Conservation (phyloP, 768 basidiomycete genomes). For the Boletus fagicola region DNA sequence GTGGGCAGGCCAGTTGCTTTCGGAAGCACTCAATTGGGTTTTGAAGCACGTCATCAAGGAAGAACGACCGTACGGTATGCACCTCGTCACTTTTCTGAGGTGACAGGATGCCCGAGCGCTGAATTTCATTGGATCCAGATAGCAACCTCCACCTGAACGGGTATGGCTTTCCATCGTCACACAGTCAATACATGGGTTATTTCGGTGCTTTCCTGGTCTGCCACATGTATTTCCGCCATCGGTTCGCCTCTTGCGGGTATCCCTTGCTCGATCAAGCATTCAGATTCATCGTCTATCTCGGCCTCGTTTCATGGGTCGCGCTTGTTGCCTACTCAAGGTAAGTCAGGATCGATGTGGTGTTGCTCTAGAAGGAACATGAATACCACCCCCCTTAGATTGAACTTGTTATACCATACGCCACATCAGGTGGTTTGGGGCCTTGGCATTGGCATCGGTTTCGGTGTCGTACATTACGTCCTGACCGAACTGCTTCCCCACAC, state of each 20-base stretch:
- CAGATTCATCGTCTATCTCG: constrained; percentile 46
- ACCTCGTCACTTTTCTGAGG: background rate
- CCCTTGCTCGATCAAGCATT: constrained; percentile 51
- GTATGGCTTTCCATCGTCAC: constrained; percentile 86
- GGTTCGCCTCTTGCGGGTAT: constrained; percentile 55
- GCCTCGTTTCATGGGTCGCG: constrained; percentile 53
- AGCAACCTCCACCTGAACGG: constrained; percentile 43
- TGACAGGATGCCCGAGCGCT: background rate
- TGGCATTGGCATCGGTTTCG: constrained; percentile 57
- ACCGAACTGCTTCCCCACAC: constrained; percentile 57
- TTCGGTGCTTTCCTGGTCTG: constrained; percentile 74
- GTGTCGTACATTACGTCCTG: constrained; percentile 51
- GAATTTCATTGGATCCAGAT: constrained; percentile 11
- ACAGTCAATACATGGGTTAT: constrained; percentile 90
- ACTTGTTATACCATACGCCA: constrained; percentile 72
- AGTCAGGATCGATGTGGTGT: constrained; percentile 10
- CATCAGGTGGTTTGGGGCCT: constrained; percentile 76
- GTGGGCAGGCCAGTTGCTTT: constrained; percentile 77
- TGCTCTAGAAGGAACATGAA: background rate
- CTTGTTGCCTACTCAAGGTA: constrained; percentile 81
- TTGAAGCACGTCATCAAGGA: constrained; percentile 68
- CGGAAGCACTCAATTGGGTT: constrained; percentile 67
- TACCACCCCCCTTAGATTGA: constrained; percentile 42
- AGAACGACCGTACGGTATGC: constrained; percentile 64
- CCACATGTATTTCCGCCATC: constrained; percentile 70